phyloP scores from a whole-genome alignment of 345 rosid species.

The Capsella bursapastoris region DNA sequence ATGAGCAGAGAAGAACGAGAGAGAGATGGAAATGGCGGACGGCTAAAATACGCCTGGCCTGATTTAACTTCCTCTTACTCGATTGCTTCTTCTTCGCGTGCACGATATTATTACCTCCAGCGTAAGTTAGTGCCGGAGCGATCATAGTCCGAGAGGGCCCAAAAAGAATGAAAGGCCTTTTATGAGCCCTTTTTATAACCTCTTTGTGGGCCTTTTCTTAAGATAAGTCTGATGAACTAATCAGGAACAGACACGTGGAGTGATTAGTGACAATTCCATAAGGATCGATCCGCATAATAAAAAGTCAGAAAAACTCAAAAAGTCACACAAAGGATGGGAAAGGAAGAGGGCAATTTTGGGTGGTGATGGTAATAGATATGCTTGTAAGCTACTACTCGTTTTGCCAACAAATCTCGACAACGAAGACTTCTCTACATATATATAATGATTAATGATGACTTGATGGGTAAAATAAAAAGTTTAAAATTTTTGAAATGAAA shows the following conservation, averaged over 20 bases:
- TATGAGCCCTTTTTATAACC: background rate
- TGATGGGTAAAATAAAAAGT: no score
- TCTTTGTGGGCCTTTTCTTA: slow-evolving; percentile 15
- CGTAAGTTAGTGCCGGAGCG: slow-evolving; percentile 31
- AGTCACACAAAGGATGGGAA: background rate
- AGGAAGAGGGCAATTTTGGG: slow-evolving; percentile 18
- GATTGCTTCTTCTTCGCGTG: slow-evolving; percentile 38
- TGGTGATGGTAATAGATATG: background rate
- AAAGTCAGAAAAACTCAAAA: background rate
- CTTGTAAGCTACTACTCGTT: slow-evolving; percentile 35
- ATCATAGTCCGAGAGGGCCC: slow-evolving; percentile 6
- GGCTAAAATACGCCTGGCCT: slow-evolving; percentile 43
- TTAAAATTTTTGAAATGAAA: no score
- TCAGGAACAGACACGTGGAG: background rate
- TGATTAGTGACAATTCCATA: background rate
- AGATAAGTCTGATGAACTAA: background rate
- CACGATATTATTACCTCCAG: slow-evolving; percentile 33
- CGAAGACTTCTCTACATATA: no score
- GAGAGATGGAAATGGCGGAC: slow-evolving; percentile 45
- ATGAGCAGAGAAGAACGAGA: slow-evolving; percentile 30
- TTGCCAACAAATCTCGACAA: background rate
- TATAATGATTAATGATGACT: no score
- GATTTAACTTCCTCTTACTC: slow-evolving; percentile 15
- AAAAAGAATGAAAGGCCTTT: slow-evolving; percentile 2
- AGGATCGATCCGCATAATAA: background rate